Base-by-base conservation (phyloP, 441 rosid species). In the Rhodomyrtus psidioides region DNA sequence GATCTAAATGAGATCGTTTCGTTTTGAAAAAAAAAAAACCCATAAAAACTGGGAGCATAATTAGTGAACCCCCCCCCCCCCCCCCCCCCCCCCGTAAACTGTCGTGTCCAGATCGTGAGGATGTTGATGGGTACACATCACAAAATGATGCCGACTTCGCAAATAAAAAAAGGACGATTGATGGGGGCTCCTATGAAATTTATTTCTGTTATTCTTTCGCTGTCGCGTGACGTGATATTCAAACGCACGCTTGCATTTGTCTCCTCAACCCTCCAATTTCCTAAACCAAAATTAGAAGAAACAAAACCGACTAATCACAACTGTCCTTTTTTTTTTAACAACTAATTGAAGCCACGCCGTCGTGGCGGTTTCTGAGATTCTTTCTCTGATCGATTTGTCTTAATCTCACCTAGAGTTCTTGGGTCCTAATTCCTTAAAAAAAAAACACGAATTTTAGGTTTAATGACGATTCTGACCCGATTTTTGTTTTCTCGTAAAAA, bases 221-320 rank as follows among this genome's bases (percentile, higher is more conserved):
- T 60, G 51, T 91, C 89, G 16, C 79, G 62, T 89, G 89, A 92
- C 86, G 88, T 42, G 87, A 83, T 88, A 83, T 82, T 83, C 60
- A 88, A 74, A 65, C 56, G 90, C 87, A 91, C 82, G 88, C 91
- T 82, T 65, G 21, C 27, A 58, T 86, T 12, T 55, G 27, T 83
- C 60, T 54, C 86, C 44, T 23, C 74, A 7, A 3, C 27, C 56
- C 26, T 49, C n/a, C 65, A 16, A 58, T 60, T 56, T 26, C 4
- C 27, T 30, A 4, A 16, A 39, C 27, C 2, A 23, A 24, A 56
- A 34, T 2, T 4, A 9, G 59, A 56, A 23, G 53, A 12, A 51
- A 51, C 15, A 12, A 56, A 24, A 9, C 24, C n/a, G n/a, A 57
- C 62, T 70, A 5, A 70, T 39, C 79, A 39, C 16, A 10, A 39